phyloP scores from a whole-genome alignment of 2,329 filamentous ascomycete genomes.

The Fusarium tuaranense region DNA sequence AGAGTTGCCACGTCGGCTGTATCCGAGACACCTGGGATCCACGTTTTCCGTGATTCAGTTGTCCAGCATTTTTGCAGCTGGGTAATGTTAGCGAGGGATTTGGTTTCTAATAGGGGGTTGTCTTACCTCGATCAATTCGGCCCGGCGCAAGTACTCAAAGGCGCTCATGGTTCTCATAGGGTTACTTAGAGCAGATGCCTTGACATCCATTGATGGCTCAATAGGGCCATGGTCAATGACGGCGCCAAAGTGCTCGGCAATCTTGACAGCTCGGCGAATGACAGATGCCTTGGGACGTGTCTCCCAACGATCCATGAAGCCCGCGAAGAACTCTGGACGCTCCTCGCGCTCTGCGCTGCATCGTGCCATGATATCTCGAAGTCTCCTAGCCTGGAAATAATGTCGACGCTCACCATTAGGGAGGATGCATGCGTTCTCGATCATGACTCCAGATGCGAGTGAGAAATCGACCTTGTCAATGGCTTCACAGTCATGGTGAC shows the following conservation, averaged over 20 bases:
- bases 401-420: constrained; percentile 26
- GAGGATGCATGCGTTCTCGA: constrained; percentile 35
- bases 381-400: constrained; percentile 24
- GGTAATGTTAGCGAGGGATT: background rate
- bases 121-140: constrained; percentile 26
- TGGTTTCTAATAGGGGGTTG: background rate
- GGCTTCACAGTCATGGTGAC: constrained; percentile 27
- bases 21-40: background rate
- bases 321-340: constrained; percentile 28
- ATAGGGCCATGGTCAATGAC: constrained; percentile 33
- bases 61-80: constrained; percentile 32
- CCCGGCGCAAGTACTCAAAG: constrained; percentile 28
- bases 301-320: constrained; percentile 30
- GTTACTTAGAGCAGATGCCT: constrained; percentile 7
- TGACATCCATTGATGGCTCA: constrained; percentile 1
- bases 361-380: constrained; percentile 26
- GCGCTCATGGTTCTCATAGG: constrained; percentile 25
- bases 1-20: background rate
- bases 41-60: background rate
- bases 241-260: constrained; percentile 36
- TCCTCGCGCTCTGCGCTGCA: constrained; percentile 26
- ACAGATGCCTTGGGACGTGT: constrained; percentile 21
- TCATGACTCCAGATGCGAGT: constrained; percentile 22
- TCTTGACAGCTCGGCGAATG: constrained; percentile 28
- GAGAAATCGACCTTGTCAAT: constrained; percentile 24